Conservation (phyloP, 1,284 basidiomycete species). For the Meripilus lineatus region DNA sequence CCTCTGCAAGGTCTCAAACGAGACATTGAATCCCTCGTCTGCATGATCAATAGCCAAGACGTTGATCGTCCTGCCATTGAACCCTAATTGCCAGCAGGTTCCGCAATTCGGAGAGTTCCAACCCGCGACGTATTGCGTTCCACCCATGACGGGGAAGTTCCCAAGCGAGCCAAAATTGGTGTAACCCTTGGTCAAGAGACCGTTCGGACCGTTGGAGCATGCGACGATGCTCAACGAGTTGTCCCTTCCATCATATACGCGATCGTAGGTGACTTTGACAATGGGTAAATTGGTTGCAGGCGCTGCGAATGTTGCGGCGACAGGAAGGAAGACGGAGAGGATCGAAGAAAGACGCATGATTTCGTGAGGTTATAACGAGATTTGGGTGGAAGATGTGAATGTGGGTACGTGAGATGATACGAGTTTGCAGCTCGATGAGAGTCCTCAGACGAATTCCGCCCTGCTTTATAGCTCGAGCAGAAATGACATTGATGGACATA, state of each 20-base stretch:
- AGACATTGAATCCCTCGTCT: constrained; percentile 34
- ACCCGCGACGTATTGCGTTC: constrained; percentile 32
- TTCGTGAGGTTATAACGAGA: no score
- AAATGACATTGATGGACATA: no score
- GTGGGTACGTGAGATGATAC: no score
- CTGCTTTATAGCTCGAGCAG: no score
- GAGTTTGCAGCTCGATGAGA: no score
- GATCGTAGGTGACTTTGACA: constrained; percentile 38
- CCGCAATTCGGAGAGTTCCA: constrained; percentile 41
- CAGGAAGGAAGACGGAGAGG: no score
- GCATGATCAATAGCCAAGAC: constrained; percentile 40
- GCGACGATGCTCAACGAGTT: constrained; percentile 33
- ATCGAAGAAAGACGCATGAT: no score
- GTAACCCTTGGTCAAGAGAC: constrained; percentile 37
- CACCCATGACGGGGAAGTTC: constrained; percentile 44
- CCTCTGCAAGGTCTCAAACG: constrained; percentile 26
- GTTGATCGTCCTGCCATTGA: constrained; percentile 33
- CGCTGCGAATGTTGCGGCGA: no score
- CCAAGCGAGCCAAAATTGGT: constrained; percentile 43
- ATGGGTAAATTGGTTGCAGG: no score
- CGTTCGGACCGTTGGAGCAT: constrained; percentile 43
- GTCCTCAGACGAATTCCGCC: no score
- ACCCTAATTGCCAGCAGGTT: constrained; percentile 41
- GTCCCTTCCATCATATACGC: constrained; percentile 34
- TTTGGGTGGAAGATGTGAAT: no score